phyloP scores from a whole-genome alignment of 371 early-diverging fungal genomes.

The Quaeritorhiza haematococci region DNA sequence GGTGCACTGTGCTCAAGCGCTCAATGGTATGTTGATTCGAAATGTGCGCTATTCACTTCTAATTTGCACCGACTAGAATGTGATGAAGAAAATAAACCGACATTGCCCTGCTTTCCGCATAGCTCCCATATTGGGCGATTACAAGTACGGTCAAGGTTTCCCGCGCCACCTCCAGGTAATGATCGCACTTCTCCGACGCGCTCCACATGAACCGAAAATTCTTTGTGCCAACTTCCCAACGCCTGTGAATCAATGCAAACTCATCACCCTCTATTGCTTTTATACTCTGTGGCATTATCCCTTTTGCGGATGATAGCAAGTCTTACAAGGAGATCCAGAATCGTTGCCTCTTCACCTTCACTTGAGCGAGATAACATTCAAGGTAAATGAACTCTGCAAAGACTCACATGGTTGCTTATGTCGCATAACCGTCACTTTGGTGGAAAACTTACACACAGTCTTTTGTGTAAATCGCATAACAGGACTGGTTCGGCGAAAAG shows the following conservation, averaged over 20 bases:
- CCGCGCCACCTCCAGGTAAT: slow-evolving; percentile 21
- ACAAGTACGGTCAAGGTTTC: slow-evolving; percentile 41
- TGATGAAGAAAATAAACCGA: no score
- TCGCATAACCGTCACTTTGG: no score
- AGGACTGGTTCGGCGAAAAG: neutral
- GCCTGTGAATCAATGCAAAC: no score
- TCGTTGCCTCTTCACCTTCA: slow-evolving; percentile 33
- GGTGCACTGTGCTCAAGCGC: slow-evolving; percentile 49
- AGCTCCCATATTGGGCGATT: slow-evolving; percentile 49
- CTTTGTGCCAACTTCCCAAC: no score
- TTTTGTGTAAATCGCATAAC: neutral
- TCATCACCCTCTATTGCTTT: neutral
- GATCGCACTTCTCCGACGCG: neutral
- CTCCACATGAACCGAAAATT: no score
- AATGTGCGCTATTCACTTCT: neutral
- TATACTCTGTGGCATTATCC: neutral
- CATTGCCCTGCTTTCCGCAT: no score
- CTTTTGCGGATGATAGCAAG: neutral
- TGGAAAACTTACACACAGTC: no score
- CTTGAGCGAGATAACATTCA: slow-evolving; percentile 17
- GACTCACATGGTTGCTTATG: no score
- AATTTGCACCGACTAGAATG: neutral
- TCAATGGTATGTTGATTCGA: slow-evolving; percentile 19
- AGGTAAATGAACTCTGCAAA: no score
- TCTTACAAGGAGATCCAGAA: neutral